Conservation (phyloP, 2,329 filamentous ascomycete genomes). For the Clonostachys sp. region DNA sequence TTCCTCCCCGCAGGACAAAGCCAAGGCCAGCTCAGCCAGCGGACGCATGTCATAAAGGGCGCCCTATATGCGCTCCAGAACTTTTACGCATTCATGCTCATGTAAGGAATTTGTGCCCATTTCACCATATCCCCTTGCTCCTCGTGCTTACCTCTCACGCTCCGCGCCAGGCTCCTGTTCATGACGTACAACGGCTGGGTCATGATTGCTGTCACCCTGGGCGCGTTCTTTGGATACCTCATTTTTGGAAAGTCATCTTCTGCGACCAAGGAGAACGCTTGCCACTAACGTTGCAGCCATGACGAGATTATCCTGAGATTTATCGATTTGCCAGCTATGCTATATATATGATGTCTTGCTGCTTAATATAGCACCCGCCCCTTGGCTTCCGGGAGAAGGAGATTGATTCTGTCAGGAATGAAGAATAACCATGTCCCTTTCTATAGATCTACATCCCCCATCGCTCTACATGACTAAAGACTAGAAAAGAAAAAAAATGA, state of each 20-base stretch:
- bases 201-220: conserved; percentile 86
- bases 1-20: conserved; percentile 62
- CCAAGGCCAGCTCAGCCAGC: conserved; percentile 56
- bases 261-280: conserved; percentile 81
- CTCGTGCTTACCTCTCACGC: not conserved
- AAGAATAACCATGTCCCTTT: not conserved
- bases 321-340: too few relatives aligned
- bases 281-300: conserved; percentile 56
- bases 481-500: not conserved
- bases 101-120: conserved; percentile 55
- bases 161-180: conserved; percentile 77
- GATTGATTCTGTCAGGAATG: too few relatives aligned
- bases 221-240: conserved; percentile 85
- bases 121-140: not conserved
- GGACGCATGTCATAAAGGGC: conserved; percentile 74
- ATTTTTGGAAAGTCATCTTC: conserved; percentile 69
- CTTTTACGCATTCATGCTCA: conserved; percentile 99
- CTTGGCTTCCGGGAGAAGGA: too few relatives aligned
- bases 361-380: too few relatives aligned
- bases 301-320: too few relatives aligned
- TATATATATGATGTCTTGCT: too few relatives aligned
- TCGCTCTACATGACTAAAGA: not conserved
- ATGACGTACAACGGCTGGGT: conserved; percentile 99
- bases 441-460: not conserved
- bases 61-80: conserved; percentile 86